A percentile compares a stretch with the other conserved stretches of the same genome.
Evolutionary conservation across 2,329 filamentous ascomycete genomes (phyloP).

Genomic region (Sclerotinia sclerotiorum): DNA sequence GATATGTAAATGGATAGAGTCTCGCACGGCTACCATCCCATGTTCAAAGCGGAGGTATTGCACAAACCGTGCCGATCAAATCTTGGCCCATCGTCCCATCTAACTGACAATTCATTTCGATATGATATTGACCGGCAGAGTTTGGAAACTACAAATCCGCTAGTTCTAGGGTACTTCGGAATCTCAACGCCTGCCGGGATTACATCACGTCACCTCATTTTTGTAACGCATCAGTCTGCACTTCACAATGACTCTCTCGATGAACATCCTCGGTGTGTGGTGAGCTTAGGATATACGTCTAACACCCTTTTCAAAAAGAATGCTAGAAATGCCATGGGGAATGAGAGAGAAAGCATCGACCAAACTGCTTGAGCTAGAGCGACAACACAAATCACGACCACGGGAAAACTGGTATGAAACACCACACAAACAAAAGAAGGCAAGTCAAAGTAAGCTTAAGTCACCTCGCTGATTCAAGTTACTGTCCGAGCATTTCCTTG

Average conservation of each 20-base stretch:
- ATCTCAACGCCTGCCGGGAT: neutral
- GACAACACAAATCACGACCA: neutral
- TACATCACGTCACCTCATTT: neutral
- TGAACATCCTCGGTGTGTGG: too few relatives aligned
- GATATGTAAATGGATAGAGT: neutral
- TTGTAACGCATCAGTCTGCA: neutral
- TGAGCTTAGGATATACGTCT: neutral
- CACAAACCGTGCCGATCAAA: neutral
- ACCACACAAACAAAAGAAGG: neutral
- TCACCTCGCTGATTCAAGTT: neutral
- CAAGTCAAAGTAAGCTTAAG: neutral
- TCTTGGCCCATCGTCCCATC: constrained; percentile 5
- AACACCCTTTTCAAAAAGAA: neutral
- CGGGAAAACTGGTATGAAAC: neutral
- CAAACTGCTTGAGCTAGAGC: neutral
- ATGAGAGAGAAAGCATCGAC: neutral
- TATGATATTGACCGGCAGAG: neutral
- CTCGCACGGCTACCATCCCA: constrained; percentile 21
- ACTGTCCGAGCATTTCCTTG: neutral
- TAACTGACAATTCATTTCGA: neutral
- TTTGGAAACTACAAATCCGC: neutral
- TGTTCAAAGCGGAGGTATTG: constrained; percentile 11
- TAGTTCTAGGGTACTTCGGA: neutral
- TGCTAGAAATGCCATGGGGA: neutral
- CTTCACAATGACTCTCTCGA: neutral